phyloP scores from a whole-genome alignment of 2,329 filamentous ascomycete species.

The Penicillium fuscoglaucum region DNA sequence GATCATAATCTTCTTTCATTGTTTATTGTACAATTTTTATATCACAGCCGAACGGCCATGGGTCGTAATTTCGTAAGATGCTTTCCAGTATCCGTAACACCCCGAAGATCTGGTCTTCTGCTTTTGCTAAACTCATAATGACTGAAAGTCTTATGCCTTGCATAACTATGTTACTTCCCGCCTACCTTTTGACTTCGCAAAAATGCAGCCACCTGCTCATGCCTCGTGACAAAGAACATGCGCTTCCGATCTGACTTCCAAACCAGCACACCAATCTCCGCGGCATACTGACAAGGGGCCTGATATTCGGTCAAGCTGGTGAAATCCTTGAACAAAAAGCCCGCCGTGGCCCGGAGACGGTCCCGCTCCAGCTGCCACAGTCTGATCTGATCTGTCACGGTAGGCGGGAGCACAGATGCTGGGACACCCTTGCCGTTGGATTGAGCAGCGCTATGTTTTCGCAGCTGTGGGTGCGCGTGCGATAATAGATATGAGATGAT shows the following conservation, averaged over 20 bases:
- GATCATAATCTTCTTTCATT: neutral
- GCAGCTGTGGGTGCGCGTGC: conserved; percentile 94
- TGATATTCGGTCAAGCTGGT: conserved; percentile 65
- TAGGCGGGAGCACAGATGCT: conserved; percentile 78
- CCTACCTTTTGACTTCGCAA: conserved; percentile 61
- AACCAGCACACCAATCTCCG: conserved; percentile 83
- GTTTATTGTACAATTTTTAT: conserved; percentile 17
- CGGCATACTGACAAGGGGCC: conserved; percentile 62
- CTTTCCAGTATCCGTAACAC: conserved; percentile 11
- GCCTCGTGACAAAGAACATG: conserved; percentile 88
- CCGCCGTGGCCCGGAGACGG: conserved; percentile 78
- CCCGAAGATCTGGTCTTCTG: conserved; percentile 2
- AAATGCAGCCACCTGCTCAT: conserved; percentile 84
- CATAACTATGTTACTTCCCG: neutral
- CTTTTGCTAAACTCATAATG: conserved; percentile 1
- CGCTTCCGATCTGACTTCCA: conserved; percentile 80
- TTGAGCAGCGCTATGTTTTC: conserved; percentile 54
- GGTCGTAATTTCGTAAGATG: conserved; percentile 24
- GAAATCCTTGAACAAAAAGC: conserved; percentile 91
- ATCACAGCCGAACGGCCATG: neutral
- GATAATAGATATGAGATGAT: conserved; percentile 90
- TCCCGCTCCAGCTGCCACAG: conserved; percentile 98
- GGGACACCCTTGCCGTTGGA: conserved; percentile 43
- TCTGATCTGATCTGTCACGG: conserved; percentile 94
- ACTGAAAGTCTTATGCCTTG: neutral